Evolutionary conservation across 2,329 filamentous ascomycete species (phyloP), one percentile per base, ranked within the genome.

Genomic region (Penicillium rolfsii): DNA sequence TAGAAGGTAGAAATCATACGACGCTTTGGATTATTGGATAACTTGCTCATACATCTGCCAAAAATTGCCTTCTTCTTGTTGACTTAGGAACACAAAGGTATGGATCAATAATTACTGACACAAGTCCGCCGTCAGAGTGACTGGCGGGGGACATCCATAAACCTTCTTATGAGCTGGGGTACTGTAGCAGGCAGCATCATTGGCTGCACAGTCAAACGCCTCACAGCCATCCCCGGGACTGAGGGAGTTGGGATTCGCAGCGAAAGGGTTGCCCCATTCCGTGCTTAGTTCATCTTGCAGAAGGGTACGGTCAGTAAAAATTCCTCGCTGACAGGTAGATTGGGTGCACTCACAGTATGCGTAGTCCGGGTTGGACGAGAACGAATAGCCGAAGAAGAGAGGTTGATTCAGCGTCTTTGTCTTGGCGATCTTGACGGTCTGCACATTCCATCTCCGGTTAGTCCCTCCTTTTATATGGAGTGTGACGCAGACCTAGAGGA

Each of bases 321-420:
- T 58, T 49, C 16, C 24, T 55, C 35, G 49, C 40, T 35, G 45
- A 38, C 9, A 57, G 40, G 48, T 55, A 55, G 19, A 62, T 57
- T 57, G 2, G 43, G 9, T 61, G 22, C 12, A 64, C 68, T 67
- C 46, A 70, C 67, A 70, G 62, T 69, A 70, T 1, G 63, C 67
- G 38, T 69, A 69, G 65, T 69, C 60, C 5, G 68, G 68, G 50
- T 64, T 67, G 26, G 67, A 66, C 4, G 63, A 65, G 59, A 70
- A 68, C 7, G 68, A 70, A 59, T 70, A 70, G 56, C 67, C 67
- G 62, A 70, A 69, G 61, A 70, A 70, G 46, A 69, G 65, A 60
- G 72, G 71, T 12, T 30, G 62, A 52, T 59, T 41, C 41, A 75
- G 63, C 11, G 71, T 74, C 59, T 70, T 70, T 58, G 71, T 70